These are phyloP conservation scores for Wickerhamomyces sp. DNA, from an alignment of 1,139 yeast genomes.

Conservation along the genomic window DNA sequence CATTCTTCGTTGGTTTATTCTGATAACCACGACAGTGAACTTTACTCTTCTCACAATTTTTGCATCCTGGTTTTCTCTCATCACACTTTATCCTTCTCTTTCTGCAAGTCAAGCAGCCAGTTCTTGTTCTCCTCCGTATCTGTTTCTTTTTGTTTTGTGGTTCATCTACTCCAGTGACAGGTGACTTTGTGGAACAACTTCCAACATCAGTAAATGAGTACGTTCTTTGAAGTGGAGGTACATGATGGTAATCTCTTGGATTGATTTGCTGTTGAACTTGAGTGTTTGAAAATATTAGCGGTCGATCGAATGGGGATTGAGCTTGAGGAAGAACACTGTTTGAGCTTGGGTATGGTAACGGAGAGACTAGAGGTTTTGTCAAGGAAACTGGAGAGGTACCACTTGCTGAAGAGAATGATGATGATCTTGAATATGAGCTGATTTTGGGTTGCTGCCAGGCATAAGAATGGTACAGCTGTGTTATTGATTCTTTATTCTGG, in stretches of 20 bases:
- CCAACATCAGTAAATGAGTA: neutral
- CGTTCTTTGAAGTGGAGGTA: neutral
- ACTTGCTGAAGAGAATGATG: neutral
- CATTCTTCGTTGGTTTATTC: constrained; percentile 4
- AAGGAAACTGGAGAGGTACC: neutral
- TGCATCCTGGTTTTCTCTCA: constrained; percentile 36
- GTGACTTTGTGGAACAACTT: neutral
- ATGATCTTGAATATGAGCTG: neutral
- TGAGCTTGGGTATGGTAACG: neutral
- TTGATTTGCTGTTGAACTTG: neutral
- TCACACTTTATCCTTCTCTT: constrained; percentile 4
- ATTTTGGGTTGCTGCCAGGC: neutral
- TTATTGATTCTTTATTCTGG: neutral
- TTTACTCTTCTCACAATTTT: constrained; percentile 66
- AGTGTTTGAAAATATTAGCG: neutral
- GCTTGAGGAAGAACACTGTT: too few species aligned
- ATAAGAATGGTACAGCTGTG: neutral
- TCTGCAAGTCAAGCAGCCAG: constrained; percentile 3
- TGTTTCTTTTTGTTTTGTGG: constrained; percentile 24
- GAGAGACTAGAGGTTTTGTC: neutral
- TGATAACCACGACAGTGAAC: constrained; percentile 64
- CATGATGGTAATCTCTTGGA: neutral
- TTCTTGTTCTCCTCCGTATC: constrained; percentile 39
- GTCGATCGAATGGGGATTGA: too few species aligned
- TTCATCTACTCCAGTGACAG: neutral